phyloP scores from a whole-genome alignment of 75 land plant genomes.

The Ceratopteris richardii region DNA sequence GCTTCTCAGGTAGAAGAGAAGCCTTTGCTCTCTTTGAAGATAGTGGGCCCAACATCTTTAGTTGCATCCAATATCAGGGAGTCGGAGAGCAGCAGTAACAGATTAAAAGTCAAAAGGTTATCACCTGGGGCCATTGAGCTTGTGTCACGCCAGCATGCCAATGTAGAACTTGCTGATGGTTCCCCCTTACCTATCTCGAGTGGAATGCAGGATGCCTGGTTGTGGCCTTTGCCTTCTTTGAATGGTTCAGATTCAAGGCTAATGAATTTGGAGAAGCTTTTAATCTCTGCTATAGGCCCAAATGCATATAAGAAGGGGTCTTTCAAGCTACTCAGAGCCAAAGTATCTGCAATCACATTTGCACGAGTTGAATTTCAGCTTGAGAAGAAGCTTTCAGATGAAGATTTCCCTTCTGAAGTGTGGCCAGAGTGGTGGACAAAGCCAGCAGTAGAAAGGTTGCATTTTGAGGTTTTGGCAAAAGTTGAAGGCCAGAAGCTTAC shows the following conservation, averaged over 20 bases:
- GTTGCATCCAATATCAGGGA: conserved; percentile 37
- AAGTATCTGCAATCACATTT: conserved; percentile 69
- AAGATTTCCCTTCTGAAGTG: conserved; percentile 12
- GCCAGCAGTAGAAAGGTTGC: conserved; percentile 49
- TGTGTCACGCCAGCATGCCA: conserved; percentile 6
- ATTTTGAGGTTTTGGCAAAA: conserved; percentile 80
- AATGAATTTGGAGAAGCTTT: conserved; percentile 52
- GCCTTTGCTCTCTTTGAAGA: conserved; percentile 76
- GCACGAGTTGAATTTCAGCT: conserved; percentile 68
- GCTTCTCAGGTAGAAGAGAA: conserved; percentile 38
- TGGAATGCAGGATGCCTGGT: conserved; percentile 15
- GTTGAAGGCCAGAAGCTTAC: conserved; percentile 64
- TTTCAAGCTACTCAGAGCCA: conserved; percentile 65
- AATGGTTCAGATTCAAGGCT: conserved; percentile 64
- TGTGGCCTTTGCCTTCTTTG: conserved; percentile 86
- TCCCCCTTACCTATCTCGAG: conserved; percentile 4
- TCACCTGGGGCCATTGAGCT: conserved; percentile 93
- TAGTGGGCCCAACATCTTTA: conserved; percentile 88
- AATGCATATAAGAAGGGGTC: conserved; percentile 50
- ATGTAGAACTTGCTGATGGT: neutral
- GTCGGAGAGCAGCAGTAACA: conserved; percentile 20
- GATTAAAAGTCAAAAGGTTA: conserved; percentile 81
- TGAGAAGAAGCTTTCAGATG: conserved; percentile 50
- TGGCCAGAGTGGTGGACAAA: conserved; percentile 84
- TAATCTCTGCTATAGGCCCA: conserved; percentile 49